Base-by-base conservation (phyloP, 2,329 filamentous ascomycete genomes). In the Chaetothyriales sp. region DNA sequence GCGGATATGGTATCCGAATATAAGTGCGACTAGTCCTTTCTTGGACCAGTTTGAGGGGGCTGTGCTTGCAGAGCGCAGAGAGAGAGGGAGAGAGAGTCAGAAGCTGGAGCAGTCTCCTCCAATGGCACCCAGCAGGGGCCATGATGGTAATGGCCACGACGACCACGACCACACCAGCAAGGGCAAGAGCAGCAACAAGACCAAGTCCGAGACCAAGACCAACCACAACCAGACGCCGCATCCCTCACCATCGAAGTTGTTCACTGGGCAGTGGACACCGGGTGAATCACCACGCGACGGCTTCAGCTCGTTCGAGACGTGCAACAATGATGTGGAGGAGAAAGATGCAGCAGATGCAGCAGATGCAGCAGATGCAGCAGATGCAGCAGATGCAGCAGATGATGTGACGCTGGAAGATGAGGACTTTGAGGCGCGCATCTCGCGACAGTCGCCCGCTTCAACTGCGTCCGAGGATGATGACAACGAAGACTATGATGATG, bases 361-460 rank as follows among this genome's bases (percentile, higher is more conserved):
- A 3, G 50, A 53, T 15, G 53, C 52, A 8, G 55, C 55, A 2
- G 46, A 50, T 12, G 58, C n/a, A n/a, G n/a, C n/a, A n/a, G n/a
- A 46, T 22, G 18, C 47, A 15, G 50, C 54, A 3, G 50, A 53
- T 15, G 53, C 52, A 8, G 55, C 55, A 2, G 46, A 50, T 12
- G 58, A 57, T 2, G 53, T 59, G 46, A 55, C 51, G 9, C 51
- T 59, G 15, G 67, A 70, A 42, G 68, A 72, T 50, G 65, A 64
- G 3, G 69, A 71, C 51, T 70, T 72, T 46, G 66, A 70, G 50
- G 70, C 69, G 2, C 70, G 72, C 20, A 72, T 71, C 48, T 71
- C 65, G 2, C 52, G 68, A 18, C 66, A 66, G 19, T 20, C 22
- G 19, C 43, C 12, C 36, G 51, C 51, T 44, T 46, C 55, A 48